These are phyloP conservation scores for Cercophora samala DNA, from an alignment of 495 filamentous ascomycete genomes.

Conservation along the genomic window DNA sequence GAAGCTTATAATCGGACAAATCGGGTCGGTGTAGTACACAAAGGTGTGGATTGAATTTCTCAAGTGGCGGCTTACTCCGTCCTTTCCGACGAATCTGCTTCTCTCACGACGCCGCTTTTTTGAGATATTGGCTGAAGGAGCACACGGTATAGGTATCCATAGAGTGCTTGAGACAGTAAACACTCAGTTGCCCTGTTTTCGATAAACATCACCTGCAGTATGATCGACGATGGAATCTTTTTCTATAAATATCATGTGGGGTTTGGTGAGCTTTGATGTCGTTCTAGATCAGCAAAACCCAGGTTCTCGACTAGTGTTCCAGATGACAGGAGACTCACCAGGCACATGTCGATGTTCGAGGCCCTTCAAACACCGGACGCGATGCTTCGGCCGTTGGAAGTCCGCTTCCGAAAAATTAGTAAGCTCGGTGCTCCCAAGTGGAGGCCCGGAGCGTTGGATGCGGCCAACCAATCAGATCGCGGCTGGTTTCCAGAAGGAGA, in stretches of 20 bases:
- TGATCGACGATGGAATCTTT: not conserved
- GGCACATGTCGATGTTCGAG: not conserved
- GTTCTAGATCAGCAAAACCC: not conserved
- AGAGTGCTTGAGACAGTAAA: not conserved
- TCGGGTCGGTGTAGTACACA: not conserved
- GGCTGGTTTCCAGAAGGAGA: slow-evolving; percentile 37
- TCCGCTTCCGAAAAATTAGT: slow-evolving; percentile 1
- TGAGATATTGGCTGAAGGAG: not conserved
- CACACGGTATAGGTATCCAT: not conserved
- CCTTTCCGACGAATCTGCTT: not conserved
- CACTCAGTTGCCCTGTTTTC: not conserved
- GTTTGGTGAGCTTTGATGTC: not conserved
- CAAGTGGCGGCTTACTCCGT: not conserved
- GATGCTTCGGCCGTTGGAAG: not conserved
- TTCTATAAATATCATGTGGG: not conserved
- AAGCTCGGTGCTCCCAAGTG: not conserved
- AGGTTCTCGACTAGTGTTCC: not conserved
- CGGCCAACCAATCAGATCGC: slow-evolving; percentile 28
- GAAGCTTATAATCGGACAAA: not conserved
- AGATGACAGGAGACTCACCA: not conserved
- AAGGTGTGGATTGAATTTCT: not conserved
- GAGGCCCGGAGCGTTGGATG: not conserved
- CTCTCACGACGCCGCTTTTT: not conserved
- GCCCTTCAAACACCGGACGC: not conserved
- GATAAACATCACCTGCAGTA: not conserved